A percentile compares a stretch with the other conserved stretches of the same genome.
Evolutionary conservation across 2,329 filamentous ascomycete genomes (phyloP).

Genomic region (Scolecobasidium constrictum): DNA sequence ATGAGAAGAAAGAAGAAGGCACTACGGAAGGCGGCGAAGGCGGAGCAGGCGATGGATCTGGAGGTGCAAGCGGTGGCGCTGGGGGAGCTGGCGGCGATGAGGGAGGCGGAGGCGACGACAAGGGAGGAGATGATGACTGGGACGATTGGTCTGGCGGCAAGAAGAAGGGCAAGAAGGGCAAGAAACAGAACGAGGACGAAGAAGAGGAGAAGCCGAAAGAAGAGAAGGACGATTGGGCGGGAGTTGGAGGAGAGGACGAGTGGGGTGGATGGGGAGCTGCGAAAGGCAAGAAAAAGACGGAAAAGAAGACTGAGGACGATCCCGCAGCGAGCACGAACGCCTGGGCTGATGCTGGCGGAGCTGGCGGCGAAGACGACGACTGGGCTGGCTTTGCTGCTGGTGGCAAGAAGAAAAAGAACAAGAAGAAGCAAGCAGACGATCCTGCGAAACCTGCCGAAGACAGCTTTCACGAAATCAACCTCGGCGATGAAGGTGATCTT

Average conservation of each 20-base stretch:
- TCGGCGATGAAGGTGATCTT: conserved; percentile 26
- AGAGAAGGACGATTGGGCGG: conserved; percentile 13
- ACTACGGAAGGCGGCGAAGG: conserved; percentile 34
- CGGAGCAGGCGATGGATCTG: conserved; percentile 20
- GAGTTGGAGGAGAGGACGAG: neutral
- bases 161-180: conserved; percentile 13
- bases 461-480: conserved; percentile 35
- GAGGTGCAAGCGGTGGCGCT: conserved; percentile 22
- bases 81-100: conserved; percentile 24
- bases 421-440: conserved; percentile 29
- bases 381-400: conserved; percentile 39
- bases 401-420: conserved; percentile 39
- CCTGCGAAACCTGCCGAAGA: conserved; percentile 21
- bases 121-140: conserved; percentile 18
- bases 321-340: conserved; percentile 16
- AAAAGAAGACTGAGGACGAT: conserved; percentile 44
- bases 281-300: conserved; percentile 29
- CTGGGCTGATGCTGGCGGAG: conserved; percentile 10
- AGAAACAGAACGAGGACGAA: conserved; percentile 26
- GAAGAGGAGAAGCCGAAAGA: conserved; percentile 22
- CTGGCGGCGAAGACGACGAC: conserved; percentile 19
- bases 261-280: conserved; percentile 11
- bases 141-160: conserved; percentile 24
- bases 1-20: conserved; percentile 27
- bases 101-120: conserved; percentile 18